Percentiles rank a stretch among this genome's conserved stretches.
Evolutionary conservation across 2,329 filamentous ascomycete species (phyloP).

Genomic region (Phialemoniopsis sp.): DNA sequence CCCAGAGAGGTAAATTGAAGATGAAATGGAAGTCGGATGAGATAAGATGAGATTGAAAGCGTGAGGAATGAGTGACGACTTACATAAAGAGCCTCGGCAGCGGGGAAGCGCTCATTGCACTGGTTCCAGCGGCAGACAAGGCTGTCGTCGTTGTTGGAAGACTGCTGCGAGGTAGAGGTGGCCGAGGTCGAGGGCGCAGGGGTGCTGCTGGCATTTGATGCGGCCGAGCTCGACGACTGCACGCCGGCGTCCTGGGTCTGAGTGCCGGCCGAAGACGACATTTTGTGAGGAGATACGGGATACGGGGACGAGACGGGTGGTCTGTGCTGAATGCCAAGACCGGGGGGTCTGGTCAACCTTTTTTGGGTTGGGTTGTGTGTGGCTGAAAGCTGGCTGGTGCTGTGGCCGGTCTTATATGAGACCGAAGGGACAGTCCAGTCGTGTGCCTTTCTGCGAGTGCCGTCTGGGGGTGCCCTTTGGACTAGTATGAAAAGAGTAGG

Average conservation of each 20-base stretch:
- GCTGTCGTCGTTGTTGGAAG: slow-evolving; percentile 38
- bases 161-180: slow-evolving; percentile 35
- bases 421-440: too few species aligned
- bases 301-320: slow-evolving; percentile 10
- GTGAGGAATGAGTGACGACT: slow-evolving; percentile 18
- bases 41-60: too few species aligned
- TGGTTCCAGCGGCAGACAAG: slow-evolving; percentile 58
- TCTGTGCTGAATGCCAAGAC: background rate
- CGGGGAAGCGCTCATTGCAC: slow-evolving; percentile 55
- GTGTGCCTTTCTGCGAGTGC: too few species aligned
- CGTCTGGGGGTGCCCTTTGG: too few species aligned
- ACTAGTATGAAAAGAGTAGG: too few species aligned
- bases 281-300: too few species aligned
- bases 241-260: slow-evolving; percentile 11
- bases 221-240: slow-evolving; percentile 26
- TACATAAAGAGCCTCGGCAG: slow-evolving; percentile 58
- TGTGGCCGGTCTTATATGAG: too few species aligned
- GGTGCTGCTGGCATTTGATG: slow-evolving; percentile 46
- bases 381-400: slow-evolving; percentile 4
- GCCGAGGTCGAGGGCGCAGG: slow-evolving; percentile 46
- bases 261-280: slow-evolving; percentile 13
- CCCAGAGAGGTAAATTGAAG: too few species aligned
- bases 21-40: background rate
- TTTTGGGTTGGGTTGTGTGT: slow-evolving; percentile 3
- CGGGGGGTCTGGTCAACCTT: background rate